Conservation (phyloP, 2,329 filamentous ascomycete genomes). For the Colletotrichum sublineola region DNA sequence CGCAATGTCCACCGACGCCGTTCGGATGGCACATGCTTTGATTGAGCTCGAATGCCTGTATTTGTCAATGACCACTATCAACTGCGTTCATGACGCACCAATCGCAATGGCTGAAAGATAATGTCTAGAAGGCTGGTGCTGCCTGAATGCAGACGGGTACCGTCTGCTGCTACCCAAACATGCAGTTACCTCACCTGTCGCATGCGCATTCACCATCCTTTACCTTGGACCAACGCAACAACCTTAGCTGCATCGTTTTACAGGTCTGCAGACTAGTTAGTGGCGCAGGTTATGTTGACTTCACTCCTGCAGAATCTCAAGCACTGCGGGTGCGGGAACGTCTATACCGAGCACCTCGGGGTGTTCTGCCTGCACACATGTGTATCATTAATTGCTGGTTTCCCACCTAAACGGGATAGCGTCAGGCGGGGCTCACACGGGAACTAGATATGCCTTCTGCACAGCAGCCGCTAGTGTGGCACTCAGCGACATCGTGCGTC, state of each 20-base stretch:
- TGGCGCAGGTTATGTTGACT: slow-evolving; percentile 25
- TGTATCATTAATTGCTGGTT: not conserved
- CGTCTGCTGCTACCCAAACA: not conserved
- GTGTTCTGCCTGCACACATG: slow-evolving; percentile 30
- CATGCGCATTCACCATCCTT: not conserved
- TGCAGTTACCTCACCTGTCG: not conserved
- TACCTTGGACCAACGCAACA: not conserved
- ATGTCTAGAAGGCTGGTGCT: not conserved
- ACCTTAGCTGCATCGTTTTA: not conserved
- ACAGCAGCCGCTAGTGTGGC: slow-evolving; percentile 15
- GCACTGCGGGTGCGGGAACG: slow-evolving; percentile 18
- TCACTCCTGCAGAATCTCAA: slow-evolving; percentile 23
- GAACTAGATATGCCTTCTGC: not conserved
- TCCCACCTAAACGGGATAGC: not conserved
- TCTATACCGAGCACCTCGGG: slow-evolving; percentile 17
- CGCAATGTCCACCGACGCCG: not conserved
- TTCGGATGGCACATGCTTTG: slow-evolving; percentile 29
- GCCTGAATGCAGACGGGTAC: not conserved
- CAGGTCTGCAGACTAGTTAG: not conserved
- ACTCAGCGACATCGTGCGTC: slow-evolving; percentile 23
- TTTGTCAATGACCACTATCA: not conserved
- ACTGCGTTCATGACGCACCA: not conserved
- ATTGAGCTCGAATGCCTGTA: not conserved
- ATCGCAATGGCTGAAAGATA: not conserved
- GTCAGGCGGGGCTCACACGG: slow-evolving; percentile 2